Base-by-base conservation (phyloP, 495 filamentous ascomycete species). In the Neurospora sublineolata region DNA sequence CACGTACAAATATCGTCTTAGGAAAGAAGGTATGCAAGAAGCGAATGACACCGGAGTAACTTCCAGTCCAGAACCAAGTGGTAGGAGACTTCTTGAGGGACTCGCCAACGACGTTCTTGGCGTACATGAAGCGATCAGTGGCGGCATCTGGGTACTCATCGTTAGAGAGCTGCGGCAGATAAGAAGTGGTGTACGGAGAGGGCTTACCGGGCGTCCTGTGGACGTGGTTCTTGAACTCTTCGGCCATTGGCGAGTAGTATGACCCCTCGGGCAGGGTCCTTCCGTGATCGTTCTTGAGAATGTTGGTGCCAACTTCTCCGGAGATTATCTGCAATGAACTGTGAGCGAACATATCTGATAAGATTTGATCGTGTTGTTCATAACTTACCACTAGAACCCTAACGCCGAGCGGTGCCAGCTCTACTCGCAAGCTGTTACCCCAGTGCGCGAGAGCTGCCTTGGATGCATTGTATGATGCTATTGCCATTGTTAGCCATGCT, bases 301-400 rank as follows among this genome's bases (percentile, higher is more conserved):
- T 64, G 7, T 64, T 64, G 52, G 52, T 64, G 14, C 52, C 52
- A 27, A 64, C 52, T 64, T 64, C 52, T 33, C 52, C 52, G 27
- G 52, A 64, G 12, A 64, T 64, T 14, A 64, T 64, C 52, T 64
- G 27, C 9, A 4, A 64, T 18, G 27, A 1, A 64, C 0, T 10
- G 27, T 64, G 27, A 64, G 52, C 0, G 27, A 0, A 3, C 0
- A 8, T 4, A 36, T 10, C 0, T 33, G 14, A 3, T 4, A 33
- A 18, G 0, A 3, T 33, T 58, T 14, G 2, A 18, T 0, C 6
- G 27, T 0, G 14, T 0, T 6, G 23, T 1, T 64, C 0, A 33
- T 0, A 7, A 18, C 52, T 33, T 64, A 64, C 52, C 2, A 64
- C 52, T 9, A 64, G 27, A 64, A 33, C 52, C 1, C 52, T 64